Evolutionary conservation across 2,329 filamentous ascomycete species (phyloP).

Genomic region (Capronia coronata): DNA sequence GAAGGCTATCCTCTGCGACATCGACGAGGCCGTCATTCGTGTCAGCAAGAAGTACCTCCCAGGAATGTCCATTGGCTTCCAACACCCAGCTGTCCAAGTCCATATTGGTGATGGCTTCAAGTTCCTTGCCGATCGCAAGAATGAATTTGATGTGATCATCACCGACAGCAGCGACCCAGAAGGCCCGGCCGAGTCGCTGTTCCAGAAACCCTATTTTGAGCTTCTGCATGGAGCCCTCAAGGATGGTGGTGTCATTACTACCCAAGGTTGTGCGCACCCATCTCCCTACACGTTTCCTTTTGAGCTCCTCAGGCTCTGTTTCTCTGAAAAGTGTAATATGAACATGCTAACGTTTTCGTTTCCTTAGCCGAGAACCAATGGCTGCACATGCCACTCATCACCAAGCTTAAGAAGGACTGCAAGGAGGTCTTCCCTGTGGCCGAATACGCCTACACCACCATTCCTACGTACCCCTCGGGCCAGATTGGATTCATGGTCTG

Average conservation of each 20-base stretch:
- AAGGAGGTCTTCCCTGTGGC: slow-evolving; percentile 93
- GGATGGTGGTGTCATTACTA: slow-evolving; percentile 96
- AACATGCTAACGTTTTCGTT: slow-evolving; percentile 20
- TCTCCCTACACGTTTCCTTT: slow-evolving; percentile 29
- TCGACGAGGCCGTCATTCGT: slow-evolving; percentile 97
- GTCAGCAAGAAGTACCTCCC: slow-evolving; percentile 98
- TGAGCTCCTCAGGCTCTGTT: slow-evolving; percentile 6
- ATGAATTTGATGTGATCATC: slow-evolving; percentile 98
- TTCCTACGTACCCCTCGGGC: slow-evolving; percentile 96
- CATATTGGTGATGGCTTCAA: slow-evolving; percentile 98
- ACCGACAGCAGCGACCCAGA: slow-evolving; percentile 97
- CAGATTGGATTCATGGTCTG: slow-evolving; percentile 99
- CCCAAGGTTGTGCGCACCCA: slow-evolving; percentile 99
- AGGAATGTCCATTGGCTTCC: slow-evolving; percentile 84
- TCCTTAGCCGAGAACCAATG: slow-evolving; percentile 91
- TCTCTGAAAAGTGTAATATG: not conserved
- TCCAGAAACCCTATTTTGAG: slow-evolving; percentile 99
- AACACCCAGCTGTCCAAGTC: slow-evolving; percentile 86
- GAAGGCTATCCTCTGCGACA: slow-evolving; percentile 94
- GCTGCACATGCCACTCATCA: slow-evolving; percentile 92
- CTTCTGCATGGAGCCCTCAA: slow-evolving; percentile 82
- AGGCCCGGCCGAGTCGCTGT: slow-evolving; percentile 89
- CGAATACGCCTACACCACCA: slow-evolving; percentile 97
- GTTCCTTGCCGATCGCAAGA: slow-evolving; percentile 94
- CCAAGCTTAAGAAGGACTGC: slow-evolving; percentile 93